These are phyloP conservation scores for Chimonanthus salicifolius DNA, from an alignment of 164 flowering plant species.

Conservation along the genomic window DNA sequence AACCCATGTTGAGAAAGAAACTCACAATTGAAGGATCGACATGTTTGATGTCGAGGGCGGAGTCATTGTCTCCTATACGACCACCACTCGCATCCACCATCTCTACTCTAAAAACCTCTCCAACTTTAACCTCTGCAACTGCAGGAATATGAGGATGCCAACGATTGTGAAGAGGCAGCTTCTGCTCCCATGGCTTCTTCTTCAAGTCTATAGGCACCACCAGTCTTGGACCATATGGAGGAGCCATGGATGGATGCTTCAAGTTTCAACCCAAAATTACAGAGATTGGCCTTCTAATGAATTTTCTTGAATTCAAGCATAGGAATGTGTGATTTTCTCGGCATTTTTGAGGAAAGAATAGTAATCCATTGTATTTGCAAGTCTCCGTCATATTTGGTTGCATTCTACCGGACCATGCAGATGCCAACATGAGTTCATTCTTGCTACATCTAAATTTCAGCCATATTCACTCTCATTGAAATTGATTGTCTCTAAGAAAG, in stretches of 20 bases:
- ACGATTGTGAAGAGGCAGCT: constrained; percentile 74
- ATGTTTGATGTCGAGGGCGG: constrained; percentile 50
- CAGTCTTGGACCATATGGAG: constrained; percentile 49
- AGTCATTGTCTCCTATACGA: constrained; percentile 31
- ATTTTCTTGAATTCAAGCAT: too few species aligned
- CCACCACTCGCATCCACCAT: constrained; percentile 89
- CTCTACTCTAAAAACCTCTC: constrained; percentile 64
- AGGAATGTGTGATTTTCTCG: too few species aligned
- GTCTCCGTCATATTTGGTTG: too few species aligned
- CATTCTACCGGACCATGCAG: too few species aligned
- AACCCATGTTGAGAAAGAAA: not conserved
- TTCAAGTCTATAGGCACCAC: constrained; percentile 61
- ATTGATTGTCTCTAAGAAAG: too few species aligned
- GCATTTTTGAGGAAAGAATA: too few species aligned
- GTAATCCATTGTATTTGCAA: too few species aligned
- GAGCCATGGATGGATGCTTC: constrained; percentile 45
- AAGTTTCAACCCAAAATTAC: too few species aligned
- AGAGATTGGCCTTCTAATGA: too few species aligned
- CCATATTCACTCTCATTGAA: too few species aligned
- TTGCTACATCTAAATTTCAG: too few species aligned
- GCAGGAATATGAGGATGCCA: constrained; percentile 82
- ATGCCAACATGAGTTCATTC: too few species aligned
- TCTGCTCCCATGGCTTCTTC: constrained; percentile 78
- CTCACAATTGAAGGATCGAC: constrained; percentile 47
- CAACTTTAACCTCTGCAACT: constrained; percentile 53